These are phyloP conservation scores for Thalassiosira mediterranea DNA, from an alignment of 352 stramenopile species.

Conservation along the genomic window DNA sequence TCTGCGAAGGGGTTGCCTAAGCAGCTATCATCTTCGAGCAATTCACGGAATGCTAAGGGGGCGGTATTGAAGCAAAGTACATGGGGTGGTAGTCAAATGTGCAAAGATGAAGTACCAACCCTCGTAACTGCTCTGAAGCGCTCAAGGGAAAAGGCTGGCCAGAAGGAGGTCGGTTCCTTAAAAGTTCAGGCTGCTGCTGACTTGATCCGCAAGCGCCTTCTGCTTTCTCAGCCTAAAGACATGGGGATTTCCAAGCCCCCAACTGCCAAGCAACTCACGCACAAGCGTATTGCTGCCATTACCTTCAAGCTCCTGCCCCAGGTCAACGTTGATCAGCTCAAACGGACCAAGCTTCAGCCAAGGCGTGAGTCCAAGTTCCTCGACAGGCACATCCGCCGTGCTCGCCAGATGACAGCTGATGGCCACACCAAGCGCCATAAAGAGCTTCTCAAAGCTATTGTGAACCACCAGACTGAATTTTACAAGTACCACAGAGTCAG, in stretches of 20 bases:
- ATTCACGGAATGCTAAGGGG: background rate
- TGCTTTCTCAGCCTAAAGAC: background rate
- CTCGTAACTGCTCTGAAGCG: conserved; percentile 35
- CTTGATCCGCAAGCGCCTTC: conserved; percentile 40
- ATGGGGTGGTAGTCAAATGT: conserved; percentile 39
- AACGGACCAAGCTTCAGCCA: conserved; percentile 77
- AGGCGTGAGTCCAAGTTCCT: conserved; percentile 76
- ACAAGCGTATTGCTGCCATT: conserved; percentile 32
- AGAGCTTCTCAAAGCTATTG: conserved; percentile 73
- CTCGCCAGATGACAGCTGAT: conserved; percentile 65
- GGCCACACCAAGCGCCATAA: conserved; percentile 72
- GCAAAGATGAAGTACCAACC: conserved; percentile 27
- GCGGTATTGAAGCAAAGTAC: conserved; percentile 23
- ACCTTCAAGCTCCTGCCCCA: conserved; percentile 38
- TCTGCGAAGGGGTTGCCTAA: conserved; percentile 31
- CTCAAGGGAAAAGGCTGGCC: background rate
- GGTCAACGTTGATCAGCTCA: conserved; percentile 31
- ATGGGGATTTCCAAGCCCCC: background rate
- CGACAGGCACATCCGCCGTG: conserved; percentile 68
- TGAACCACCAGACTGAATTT: conserved; percentile 74
- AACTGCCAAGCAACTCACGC: conserved; percentile 15
- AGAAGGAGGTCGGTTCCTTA: conserved; percentile 6
- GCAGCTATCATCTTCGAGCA: background rate
- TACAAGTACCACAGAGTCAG: conserved; percentile 78
- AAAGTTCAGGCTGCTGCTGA: conserved; percentile 24